These are phyloP conservation scores for Nidula niveotomentosa DNA, from an alignment of 1,284 basidiomycete species.

Conservation along the genomic window DNA sequence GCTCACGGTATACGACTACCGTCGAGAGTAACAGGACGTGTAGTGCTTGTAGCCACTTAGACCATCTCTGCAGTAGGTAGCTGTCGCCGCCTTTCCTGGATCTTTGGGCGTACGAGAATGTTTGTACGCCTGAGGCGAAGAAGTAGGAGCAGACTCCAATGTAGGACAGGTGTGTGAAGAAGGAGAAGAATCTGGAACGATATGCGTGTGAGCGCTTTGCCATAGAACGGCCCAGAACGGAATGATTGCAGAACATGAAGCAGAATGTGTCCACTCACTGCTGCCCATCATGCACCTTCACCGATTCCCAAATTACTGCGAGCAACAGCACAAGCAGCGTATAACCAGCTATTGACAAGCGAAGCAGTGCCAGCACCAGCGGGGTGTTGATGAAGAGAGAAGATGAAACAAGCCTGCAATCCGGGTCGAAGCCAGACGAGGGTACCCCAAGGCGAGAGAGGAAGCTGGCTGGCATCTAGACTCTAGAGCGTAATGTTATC, in stretches of 20 bases:
- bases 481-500: not conserved
- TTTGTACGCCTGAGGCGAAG: conserved; percentile 58
- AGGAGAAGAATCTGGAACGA: conserved; percentile 52
- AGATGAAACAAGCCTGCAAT: conserved; percentile 51
- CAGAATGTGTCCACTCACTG: too few relatives aligned
- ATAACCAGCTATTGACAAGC: conserved; percentile 54
- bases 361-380: conserved; percentile 40
- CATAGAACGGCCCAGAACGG: not conserved
- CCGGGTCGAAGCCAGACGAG: conserved; percentile 47
- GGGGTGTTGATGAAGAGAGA: conserved; percentile 44
- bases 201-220: conserved; percentile 1
- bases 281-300: conserved; percentile 21
- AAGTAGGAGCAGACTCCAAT: conserved; percentile 64
- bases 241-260: too few relatives aligned
- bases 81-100: conserved; percentile 18
- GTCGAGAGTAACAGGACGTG: conserved; percentile 57
- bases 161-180: conserved; percentile 64
- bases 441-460: conserved; percentile 8
- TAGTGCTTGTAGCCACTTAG: conserved; percentile 50
- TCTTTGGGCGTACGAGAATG: conserved; percentile 37
- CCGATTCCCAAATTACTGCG: conserved; percentile 37
- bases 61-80: conserved; percentile 65
- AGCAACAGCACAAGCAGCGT: conserved; percentile 45
- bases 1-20: conserved; percentile 61
- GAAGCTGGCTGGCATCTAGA: conserved; percentile 11